Conservation (phyloP, 2,329 filamentous ascomycete genomes). For the Sordariomycetes sp. region DNA sequence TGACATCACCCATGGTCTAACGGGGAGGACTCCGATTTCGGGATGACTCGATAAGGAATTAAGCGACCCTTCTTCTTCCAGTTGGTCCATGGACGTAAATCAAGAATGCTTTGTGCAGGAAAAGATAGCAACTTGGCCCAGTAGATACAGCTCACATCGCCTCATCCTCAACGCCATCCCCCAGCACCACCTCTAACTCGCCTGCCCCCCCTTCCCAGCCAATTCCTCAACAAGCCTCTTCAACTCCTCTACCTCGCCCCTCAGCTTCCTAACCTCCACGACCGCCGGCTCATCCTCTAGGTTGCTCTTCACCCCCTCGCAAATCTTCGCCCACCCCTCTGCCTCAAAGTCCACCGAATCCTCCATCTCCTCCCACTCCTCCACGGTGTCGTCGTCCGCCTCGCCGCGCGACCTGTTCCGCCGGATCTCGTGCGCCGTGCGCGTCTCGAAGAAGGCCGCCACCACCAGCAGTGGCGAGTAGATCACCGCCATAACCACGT, state of each 20-base stretch:
- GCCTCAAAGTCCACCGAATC: slow-evolving; percentile 66
- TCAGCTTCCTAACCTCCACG: slow-evolving; percentile 53
- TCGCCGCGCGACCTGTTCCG: slow-evolving; percentile 71
- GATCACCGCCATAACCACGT: slow-evolving; percentile 74
- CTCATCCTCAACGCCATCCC: neutral
- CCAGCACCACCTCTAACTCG: neutral
- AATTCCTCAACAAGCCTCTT: slow-evolving; percentile 14
- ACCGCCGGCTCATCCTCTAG: slow-evolving; percentile 69
- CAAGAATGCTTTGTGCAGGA: too few species aligned
- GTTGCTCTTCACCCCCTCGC: slow-evolving; percentile 67
- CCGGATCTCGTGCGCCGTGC: slow-evolving; percentile 54
- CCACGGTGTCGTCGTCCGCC: slow-evolving; percentile 75
- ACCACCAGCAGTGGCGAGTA: slow-evolving; percentile 78
- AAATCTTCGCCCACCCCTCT: slow-evolving; percentile 77
- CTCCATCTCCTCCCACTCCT: slow-evolving; percentile 87
- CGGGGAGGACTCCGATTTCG: too few species aligned
- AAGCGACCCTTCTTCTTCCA: too few species aligned
- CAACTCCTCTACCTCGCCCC: slow-evolving; percentile 46
- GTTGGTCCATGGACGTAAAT: too few species aligned
- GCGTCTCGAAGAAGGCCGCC: slow-evolving; percentile 62
- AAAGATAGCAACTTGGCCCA: too few species aligned
- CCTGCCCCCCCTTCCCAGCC: neutral
- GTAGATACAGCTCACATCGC: neutral
- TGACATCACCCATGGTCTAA: too few species aligned
- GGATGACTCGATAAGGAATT: too few species aligned